Base-by-base conservation (phyloP, 1,284 basidiomycete genomes). In the Puccinia novopanici region DNA sequence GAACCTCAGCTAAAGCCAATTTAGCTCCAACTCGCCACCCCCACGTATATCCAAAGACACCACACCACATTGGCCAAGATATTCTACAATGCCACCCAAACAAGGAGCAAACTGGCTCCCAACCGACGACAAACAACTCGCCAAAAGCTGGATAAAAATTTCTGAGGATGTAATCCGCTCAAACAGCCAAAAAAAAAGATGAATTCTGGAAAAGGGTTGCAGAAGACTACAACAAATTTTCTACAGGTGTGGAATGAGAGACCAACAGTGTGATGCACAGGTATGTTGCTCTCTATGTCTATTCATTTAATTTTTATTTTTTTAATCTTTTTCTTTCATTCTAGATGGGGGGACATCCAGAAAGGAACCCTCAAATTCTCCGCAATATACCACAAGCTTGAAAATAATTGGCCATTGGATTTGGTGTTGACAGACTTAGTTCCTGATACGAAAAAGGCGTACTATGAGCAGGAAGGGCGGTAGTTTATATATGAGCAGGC, bases 381-480 rank as follows among this genome's bases (percentile, higher is more conserved):
- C 15, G 57, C 9, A 3, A 27, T 61, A 30, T 30, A 65, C 34
- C 27, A 65, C 22, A 65, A 65, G 34, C 61, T 65, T 40, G 61
- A 65, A 40, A 40, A 37, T 5, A 65, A 34, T n/a, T 10, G 37
- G n/a, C 67, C 67, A 13, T 70, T 45, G 6, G 67, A 45, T 9
- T 70, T 37, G 4, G 67, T 70, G 17, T 3, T 70, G 45, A 8
- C 67, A 15, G 45, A 70, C 30, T 45, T 70, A 3, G 45, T 70
- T 50, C 45, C 67, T 5, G 45, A 70, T 30, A 34, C 67, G 1
- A 70, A 70, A 17, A 48, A 52, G 24, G 42, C 67, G 15, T 70
- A 8, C 15, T 70, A 70, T 17, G 24, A 70, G 48, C 65, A 68
- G 48, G 65, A 68, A 68, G n/a, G n/a, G n/a, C n/a, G n/a, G n/a